phyloP scores from a whole-genome alignment of 495 filamentous ascomycete species.

The Usnea hakonensis region DNA sequence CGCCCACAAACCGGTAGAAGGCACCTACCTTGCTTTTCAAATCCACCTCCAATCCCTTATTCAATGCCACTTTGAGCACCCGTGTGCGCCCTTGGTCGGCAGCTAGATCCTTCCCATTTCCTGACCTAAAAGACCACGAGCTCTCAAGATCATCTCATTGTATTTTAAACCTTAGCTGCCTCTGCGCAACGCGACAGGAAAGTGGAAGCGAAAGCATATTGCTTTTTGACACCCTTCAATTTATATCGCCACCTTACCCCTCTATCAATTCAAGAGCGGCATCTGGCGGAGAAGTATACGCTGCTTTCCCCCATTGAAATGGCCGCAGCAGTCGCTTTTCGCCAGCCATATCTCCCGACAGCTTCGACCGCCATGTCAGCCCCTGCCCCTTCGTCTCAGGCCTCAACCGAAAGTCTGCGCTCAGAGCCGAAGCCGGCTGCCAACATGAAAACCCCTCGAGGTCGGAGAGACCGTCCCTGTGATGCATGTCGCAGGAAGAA shows the following conservation, averaged over 20 bases:
- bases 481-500: slow-evolving; percentile 80
- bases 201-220: neutral
- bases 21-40: neutral
- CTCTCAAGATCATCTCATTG: neutral
- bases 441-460: slow-evolving; percentile 19
- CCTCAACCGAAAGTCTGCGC: slow-evolving; percentile 16
- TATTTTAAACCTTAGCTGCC: neutral
- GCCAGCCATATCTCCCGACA: slow-evolving; percentile 8
- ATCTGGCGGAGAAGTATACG: neutral
- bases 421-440: slow-evolving; percentile 17
- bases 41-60: neutral
- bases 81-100: neutral
- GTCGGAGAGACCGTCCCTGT: slow-evolving; percentile 48
- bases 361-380: slow-evolving; percentile 7
- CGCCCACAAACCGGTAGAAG: neutral
- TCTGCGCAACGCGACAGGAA: neutral
- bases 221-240: neutral
- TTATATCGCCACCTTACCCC: neutral
- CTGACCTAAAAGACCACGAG: neutral
- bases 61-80: neutral
- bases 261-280: neutral
- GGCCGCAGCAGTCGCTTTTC: slow-evolving; percentile 14
- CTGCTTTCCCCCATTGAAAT: neutral
- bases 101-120: neutral
- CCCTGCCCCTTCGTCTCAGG: slow-evolving; percentile 13